Base-by-base conservation (phyloP, 2,329 filamentous ascomycete species). In the Diaporthe longicolla region DNA sequence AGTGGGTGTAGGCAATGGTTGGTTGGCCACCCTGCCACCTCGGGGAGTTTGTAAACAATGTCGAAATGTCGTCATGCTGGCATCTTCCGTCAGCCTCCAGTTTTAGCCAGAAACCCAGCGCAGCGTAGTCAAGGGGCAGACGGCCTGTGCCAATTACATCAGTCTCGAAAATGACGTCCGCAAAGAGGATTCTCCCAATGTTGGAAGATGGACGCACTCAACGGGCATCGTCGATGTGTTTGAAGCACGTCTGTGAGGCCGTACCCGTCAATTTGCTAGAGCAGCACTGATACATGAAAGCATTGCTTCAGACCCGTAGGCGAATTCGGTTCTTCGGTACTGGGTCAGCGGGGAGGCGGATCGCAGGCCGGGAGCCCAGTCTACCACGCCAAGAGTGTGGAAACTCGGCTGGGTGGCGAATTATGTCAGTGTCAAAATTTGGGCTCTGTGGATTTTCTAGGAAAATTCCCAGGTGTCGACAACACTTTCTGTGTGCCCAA, bases 21-120 rank as follows among this genome's bases (percentile, higher is more conserved):
- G 48, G 48, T 54, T 40, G 45, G 7, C 8, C 32, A 21, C 43
- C 32, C n/a, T 7, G 7, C 8, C 32, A 21, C 43, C 32, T 29
- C 11, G 37, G 45, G 24, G 50, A 15, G 11, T 43, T 21, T 63
- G 45, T 24, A 2, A 61, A 29, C 37, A 71, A 71, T 15, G 35
- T 17, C 26, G 32, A 63, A 8, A 55, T 63, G 57, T 29, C 57
- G 70, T 71, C 70, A 71, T 71, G 48, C 43, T 71, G 57, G 58
- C 63, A 54, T 40, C 48, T 40, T 45, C 63, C 63, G 63, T 68
- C 63, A 68, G 63, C 63, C 63, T 68, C 63, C 63, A 10, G 32
- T 26, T 13, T 66, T 35, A 32, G 11, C n/a, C 63, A 40, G 45
- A 52, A 52, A 10, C 29, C 29, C 32, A 21, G 24, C 26, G 15